Conservation (phyloP, 2,329 filamentous ascomycete species). For the Furcasterigmium furcatum region DNA sequence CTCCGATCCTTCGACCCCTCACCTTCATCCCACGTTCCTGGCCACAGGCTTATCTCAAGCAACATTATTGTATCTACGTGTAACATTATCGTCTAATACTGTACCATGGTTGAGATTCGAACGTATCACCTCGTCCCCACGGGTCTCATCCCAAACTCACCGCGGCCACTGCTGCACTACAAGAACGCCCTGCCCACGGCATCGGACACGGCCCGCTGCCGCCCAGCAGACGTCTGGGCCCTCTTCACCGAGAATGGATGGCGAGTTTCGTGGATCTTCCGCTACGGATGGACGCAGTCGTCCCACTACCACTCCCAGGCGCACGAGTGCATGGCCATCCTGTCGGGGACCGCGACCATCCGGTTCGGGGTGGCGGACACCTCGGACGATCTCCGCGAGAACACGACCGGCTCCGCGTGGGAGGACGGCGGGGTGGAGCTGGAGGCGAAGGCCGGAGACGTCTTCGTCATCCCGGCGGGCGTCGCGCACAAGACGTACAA, state of each 20-base stretch:
- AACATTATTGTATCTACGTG: neutral
- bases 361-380: slow-evolving; percentile 53
- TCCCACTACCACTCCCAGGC: slow-evolving; percentile 55
- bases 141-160: slow-evolving; percentile 46
- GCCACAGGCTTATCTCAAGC: no score
- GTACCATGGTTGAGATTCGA: slow-evolving; percentile 25
- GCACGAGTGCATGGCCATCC: slow-evolving; percentile 56
- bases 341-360: slow-evolving; percentile 49
- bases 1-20: no score
- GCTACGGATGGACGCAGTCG: slow-evolving; percentile 50
- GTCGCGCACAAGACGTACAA: slow-evolving; percentile 52
- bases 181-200: slow-evolving; percentile 29
- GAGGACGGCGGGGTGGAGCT: slow-evolving; percentile 48
- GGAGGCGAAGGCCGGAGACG: slow-evolving; percentile 46
- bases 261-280: slow-evolving; percentile 53
- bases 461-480: slow-evolving; percentile 56
- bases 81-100: neutral
- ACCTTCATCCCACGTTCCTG: no score
- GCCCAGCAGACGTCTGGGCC: slow-evolving; percentile 31
- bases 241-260: slow-evolving; percentile 46
- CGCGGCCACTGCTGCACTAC: slow-evolving; percentile 50
- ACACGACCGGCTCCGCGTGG: slow-evolving; percentile 30
- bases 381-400: slow-evolving; percentile 29
- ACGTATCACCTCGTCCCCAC: slow-evolving; percentile 38
- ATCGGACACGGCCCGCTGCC: slow-evolving; percentile 15